phyloP scores from a whole-genome alignment of 2,329 filamentous ascomycete genomes.

The Anthostomella pinea region DNA sequence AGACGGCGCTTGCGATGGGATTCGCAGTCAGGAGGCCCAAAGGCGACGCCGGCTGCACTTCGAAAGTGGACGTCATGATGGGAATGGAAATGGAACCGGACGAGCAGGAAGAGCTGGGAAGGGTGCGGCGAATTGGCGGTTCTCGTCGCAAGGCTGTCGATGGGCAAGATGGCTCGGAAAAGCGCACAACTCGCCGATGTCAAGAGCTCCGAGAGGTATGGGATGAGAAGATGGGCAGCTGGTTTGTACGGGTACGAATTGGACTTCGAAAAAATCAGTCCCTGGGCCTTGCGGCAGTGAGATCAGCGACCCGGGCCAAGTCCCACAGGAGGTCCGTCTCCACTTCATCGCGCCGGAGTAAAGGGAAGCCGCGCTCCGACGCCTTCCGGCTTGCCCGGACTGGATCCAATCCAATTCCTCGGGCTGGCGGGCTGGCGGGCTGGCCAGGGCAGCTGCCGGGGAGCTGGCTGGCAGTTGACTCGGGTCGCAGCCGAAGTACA shows the following conservation, averaged over 20 bases:
- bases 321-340: constrained; percentile 10
- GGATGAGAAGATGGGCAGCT: constrained; percentile 4
- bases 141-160: not conserved
- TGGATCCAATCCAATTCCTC: too few species aligned
- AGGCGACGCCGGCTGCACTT: constrained; percentile 42
- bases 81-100: constrained; percentile 17
- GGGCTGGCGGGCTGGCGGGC: too few species aligned
- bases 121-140: constrained; percentile 9
- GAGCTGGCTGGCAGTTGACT: too few species aligned
- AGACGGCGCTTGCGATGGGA: constrained; percentile 64
- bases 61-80: constrained; percentile 49
- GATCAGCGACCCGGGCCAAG: constrained; percentile 8
- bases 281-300: constrained; percentile 12
- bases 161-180: not conserved
- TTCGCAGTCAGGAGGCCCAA: constrained; percentile 72
- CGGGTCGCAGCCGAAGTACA: too few species aligned
- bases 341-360: too few species aligned
- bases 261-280: constrained; percentile 18
- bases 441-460: too few species aligned
- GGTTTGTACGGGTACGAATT: constrained; percentile 5
- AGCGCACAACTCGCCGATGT: not conserved
- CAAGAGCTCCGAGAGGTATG: constrained; percentile 5
- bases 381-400: too few species aligned
- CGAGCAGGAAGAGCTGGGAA: constrained; percentile 22
- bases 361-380: too few species aligned